phyloP scores from a whole-genome alignment of 306 rosid species.

The Geum urbanum region DNA sequence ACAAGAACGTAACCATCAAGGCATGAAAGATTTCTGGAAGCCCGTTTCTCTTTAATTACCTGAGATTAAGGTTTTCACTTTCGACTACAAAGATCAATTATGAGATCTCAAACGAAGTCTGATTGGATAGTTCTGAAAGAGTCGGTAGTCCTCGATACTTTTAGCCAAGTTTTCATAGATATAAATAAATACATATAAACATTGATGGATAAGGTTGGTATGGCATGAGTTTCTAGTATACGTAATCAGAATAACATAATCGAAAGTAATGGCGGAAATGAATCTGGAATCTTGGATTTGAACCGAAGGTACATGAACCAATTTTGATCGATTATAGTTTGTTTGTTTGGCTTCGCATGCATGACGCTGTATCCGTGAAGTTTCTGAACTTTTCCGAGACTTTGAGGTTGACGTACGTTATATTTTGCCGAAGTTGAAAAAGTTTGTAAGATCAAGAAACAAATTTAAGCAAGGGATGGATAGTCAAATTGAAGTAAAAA shows the following conservation, averaged over 20 bases:
- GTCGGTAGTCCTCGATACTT: neutral
- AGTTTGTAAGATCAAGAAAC: neutral
- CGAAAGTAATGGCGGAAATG: neutral
- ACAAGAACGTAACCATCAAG: constrained; percentile 2
- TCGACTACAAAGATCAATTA: neutral
- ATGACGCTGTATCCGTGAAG: neutral
- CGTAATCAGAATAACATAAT: neutral
- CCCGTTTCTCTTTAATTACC: neutral
- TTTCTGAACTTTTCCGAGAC: neutral
- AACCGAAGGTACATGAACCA: constrained; percentile 1
- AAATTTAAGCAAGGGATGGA: neutral
- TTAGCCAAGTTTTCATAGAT: neutral
- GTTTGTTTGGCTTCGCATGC: neutral
- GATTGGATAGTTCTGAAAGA: neutral
- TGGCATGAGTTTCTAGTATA: neutral
- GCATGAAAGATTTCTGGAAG: neutral
- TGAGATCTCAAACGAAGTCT: neutral
- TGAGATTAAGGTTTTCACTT: neutral
- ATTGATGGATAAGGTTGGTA: constrained; percentile 3
- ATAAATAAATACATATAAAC: neutral
- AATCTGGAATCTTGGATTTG: neutral
- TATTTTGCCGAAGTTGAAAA: too few relatives aligned
- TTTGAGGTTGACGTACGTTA: neutral
- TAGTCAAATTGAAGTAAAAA: too few relatives aligned
- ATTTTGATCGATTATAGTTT: neutral